These are phyloP conservation scores for Mycena filopes DNA, from an alignment of 768 basidiomycete species.

Conservation along the genomic window DNA sequence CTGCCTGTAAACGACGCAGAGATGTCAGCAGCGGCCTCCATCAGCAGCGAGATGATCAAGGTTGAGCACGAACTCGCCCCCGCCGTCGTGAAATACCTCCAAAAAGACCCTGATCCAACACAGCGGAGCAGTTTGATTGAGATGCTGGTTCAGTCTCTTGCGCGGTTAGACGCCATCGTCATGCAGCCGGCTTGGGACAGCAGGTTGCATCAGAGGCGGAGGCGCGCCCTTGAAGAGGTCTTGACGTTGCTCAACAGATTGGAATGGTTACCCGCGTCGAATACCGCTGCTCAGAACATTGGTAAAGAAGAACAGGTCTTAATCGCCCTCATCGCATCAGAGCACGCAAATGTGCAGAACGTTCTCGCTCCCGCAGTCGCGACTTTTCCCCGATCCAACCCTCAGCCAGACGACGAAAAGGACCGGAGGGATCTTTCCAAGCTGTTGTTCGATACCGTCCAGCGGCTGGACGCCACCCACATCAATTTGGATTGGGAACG, in stretches of 20 bases:
- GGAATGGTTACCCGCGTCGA: slow-evolving; percentile 3
- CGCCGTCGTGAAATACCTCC: slow-evolving; percentile 9
- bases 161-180: slow-evolving; percentile 8
- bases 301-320: slow-evolving; percentile 14
- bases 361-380: slow-evolving; percentile 23
- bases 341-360: slow-evolving; percentile 14
- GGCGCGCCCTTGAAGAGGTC: slow-evolving; percentile 13
- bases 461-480: slow-evolving; percentile 13
- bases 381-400: slow-evolving; percentile 22
- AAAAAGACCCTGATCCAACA: not conserved
- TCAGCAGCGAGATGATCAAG: slow-evolving; percentile 17
- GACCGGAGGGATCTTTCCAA: slow-evolving; percentile 15
- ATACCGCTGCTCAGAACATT: not conserved
- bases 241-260: slow-evolving; percentile 13
- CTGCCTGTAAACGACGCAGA: slow-evolving; percentile 8
- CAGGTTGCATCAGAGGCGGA: slow-evolving; percentile 12
- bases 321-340: slow-evolving; percentile 11
- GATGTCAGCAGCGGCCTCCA: slow-evolving; percentile 2
- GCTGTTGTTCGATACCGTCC: slow-evolving; percentile 18
- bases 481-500: slow-evolving; percentile 20
- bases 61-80: slow-evolving; percentile 18
- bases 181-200: slow-evolving; percentile 10
- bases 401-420: slow-evolving; percentile 1
- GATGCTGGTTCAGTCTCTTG: slow-evolving; percentile 7
- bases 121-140: slow-evolving; percentile 6